Percentiles rank a stretch among this genome's conserved stretches.
These are phyloP conservation scores for Monosporascus ibericus DNA, from an alignment of 2,329 filamentous ascomycete species.

Conservation along the genomic window DNA sequence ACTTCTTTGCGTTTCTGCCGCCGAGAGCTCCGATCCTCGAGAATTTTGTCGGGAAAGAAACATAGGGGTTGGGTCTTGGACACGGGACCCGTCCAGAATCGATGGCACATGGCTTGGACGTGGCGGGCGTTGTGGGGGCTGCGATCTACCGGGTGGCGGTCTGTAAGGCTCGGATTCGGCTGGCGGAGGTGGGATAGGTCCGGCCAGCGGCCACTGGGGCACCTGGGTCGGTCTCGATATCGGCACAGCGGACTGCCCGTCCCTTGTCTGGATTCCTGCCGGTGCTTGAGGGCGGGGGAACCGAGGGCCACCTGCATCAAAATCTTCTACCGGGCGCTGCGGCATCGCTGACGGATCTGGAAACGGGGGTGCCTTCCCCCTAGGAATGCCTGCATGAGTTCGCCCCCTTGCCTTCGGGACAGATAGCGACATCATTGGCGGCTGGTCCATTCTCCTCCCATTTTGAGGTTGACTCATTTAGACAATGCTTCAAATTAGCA, in stretches of 20 bases:
- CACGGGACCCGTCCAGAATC: conserved; percentile 47
- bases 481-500: conserved; percentile 20
- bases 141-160: conserved; percentile 43
- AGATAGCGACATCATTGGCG: conserved; percentile 38
- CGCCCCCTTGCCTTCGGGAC: conserved; percentile 50
- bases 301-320: no score
- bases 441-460: conserved; percentile 47
- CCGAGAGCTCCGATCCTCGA: conserved; percentile 33
- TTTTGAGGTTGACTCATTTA: conserved; percentile 52
- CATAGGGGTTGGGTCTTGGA: conserved; percentile 50
- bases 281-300: conserved; percentile 23
- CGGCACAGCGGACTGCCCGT: conserved; percentile 34
- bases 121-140: conserved; percentile 52
- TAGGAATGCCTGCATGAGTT: conserved; percentile 35
- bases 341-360: conserved; percentile 23
- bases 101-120: conserved; percentile 56
- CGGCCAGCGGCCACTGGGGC: conserved; percentile 32
- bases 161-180: conserved; percentile 36
- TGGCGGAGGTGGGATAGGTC: conserved; percentile 18
- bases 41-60: conserved; percentile 40
- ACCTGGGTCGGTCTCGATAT: conserved; percentile 42
- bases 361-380: conserved; percentile 21
- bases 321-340: conserved; percentile 12
- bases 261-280: conserved; percentile 28
- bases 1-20: conserved; percentile 40